Evolutionary conservation across 2,329 filamentous ascomycete species (phyloP).

Genomic region (Calonectria hawksworthii): DNA sequence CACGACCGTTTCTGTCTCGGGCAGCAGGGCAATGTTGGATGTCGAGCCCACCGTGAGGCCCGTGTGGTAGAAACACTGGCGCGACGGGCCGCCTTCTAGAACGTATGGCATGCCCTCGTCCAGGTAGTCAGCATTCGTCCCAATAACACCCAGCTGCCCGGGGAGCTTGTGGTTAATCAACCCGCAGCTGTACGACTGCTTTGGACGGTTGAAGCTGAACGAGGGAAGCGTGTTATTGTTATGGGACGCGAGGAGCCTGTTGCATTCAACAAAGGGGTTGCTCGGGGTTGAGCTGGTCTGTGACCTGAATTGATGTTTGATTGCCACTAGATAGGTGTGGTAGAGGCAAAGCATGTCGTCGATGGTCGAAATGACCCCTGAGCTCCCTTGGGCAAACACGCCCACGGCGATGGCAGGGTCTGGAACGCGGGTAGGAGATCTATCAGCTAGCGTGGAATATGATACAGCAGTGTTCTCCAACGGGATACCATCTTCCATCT

Average conservation of each 20-base stretch:
- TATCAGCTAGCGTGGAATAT: not conserved
- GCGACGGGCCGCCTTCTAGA: not conserved
- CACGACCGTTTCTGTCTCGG: constrained; percentile 6
- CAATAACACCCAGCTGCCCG: not conserved
- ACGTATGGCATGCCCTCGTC: not conserved
- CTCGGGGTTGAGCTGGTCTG: not conserved
- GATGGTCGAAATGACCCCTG: constrained; percentile 10
- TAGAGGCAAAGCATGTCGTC: constrained; percentile 13
- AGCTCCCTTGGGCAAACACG: not conserved
- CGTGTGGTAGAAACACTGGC: not conserved
- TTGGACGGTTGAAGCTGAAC: not conserved
- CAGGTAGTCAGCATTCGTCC: constrained; percentile 5
- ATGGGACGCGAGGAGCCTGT: not conserved
- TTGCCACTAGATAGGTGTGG: constrained; percentile 1
- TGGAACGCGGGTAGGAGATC: not conserved
- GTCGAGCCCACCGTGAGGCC: constrained; percentile 12
- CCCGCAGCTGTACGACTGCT: constrained; percentile 1
- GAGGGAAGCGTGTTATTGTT: not conserved
- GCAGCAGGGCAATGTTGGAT: constrained; percentile 2
- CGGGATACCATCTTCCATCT: not conserved
- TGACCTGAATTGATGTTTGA: not conserved
- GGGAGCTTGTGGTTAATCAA: not conserved
- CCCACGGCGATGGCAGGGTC: not conserved
- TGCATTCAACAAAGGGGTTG: constrained; percentile 8
- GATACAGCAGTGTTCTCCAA: constrained; percentile 1